Evolutionary conservation across 805 yeast genomes (phyloP), one percentile per base, ranked within the genome.

Genomic region (Yarrowia hollandica): DNA sequence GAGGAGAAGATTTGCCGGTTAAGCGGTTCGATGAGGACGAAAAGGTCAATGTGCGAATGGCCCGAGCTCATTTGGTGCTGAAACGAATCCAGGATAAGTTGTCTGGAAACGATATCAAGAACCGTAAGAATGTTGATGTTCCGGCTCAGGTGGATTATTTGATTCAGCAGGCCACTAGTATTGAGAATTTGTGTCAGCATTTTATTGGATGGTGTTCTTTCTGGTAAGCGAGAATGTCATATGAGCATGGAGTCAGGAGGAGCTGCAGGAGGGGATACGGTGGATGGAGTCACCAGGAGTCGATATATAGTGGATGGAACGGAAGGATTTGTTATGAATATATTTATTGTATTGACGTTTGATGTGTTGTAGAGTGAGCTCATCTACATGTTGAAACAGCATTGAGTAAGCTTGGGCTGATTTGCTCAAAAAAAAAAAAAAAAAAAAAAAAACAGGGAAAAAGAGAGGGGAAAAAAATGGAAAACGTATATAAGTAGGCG

Each of bases 191-290:
- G 59, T 94, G 98, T 68, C 97, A 90, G 72, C 99, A 92, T 72
- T 94, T 88, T 69, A 87, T 94, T 62, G 99, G 99, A 16, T 94
- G 99, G 99, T 94, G 99, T 74, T 88, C 98, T 1, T 94, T 92
- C 81, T 94, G 99, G 98, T 92, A 68, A 16, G 6, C 28, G 10
- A 7, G 28, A 25, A 25, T 10, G n/a, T n/a, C n/a, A n/a, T n/a
- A n/a, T n/a, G n/a, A n/a, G n/a, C n/a, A n/a, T n/a, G n/a, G n/a
- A n/a, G n/a, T n/a, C n/a, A 15, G 44, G n/a, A 6, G 41, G 18
- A 14, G 6, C 4, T 1, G 16, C 3, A 14, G 19, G 34, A 26
- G 23, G 44, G 25, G n/a, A n/a, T n/a, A n/a, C n/a, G n/a, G n/a
- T n/a, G n/a, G n/a, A n/a, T n/a, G n/a, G n/a, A n/a, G n/a, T n/a